These are phyloP conservation scores for Haplosporangium sp. DNA, from an alignment of 371 early-diverging fungal species.

Conservation along the genomic window DNA sequence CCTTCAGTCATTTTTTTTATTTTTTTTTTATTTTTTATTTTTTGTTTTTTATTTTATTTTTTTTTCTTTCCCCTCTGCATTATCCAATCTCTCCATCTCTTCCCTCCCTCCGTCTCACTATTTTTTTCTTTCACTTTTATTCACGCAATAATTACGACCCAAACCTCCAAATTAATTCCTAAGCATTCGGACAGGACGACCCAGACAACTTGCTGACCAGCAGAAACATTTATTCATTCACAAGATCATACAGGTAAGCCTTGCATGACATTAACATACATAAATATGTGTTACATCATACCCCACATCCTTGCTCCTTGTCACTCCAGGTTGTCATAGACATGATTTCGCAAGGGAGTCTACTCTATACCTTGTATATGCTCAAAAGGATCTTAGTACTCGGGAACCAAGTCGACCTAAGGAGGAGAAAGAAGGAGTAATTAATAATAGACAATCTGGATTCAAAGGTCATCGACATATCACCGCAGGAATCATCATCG, in stretches of 20 bases:
- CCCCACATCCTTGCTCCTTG: not conserved
- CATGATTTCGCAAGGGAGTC: not conserved
- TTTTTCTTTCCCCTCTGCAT: not conserved
- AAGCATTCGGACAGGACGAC: constrained; percentile 3
- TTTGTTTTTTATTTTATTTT: constrained; percentile 10
- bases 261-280: not conserved
- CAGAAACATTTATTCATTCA: not conserved
- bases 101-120: not conserved
- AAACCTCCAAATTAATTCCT: not conserved
- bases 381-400: not conserved
- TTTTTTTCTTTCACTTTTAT: not conserved
- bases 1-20: not conserved
- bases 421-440: not conserved
- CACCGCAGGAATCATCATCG: not conserved
- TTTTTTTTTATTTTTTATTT: not conserved
- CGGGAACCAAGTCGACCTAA: not conserved
- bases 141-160: constrained; percentile 3
- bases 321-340: not conserved
- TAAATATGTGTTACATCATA: not conserved
- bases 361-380: not conserved
- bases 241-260: constrained; percentile 2
- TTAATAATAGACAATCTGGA: not conserved
- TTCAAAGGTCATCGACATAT: not conserved
- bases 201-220: not conserved
- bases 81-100: constrained; percentile 2